phyloP scores from a whole-genome alignment of 2,329 filamentous ascomycete genomes.

The Rhinocladiella mackenziei region DNA sequence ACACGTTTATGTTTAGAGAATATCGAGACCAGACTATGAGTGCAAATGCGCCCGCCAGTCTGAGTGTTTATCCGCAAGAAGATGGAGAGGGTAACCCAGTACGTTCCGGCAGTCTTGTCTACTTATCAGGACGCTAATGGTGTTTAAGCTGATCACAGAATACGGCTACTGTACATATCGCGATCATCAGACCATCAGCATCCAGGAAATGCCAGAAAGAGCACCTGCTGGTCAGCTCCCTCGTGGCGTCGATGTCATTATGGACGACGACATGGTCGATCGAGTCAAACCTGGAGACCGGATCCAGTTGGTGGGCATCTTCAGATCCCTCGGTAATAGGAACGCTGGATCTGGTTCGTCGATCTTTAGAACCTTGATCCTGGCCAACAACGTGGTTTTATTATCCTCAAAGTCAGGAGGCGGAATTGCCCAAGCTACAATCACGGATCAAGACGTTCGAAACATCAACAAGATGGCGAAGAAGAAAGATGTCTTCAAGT shows the following conservation, averaged over 20 bases:
- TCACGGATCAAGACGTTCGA: constrained; percentile 94
- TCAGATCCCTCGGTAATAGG: constrained; percentile 87
- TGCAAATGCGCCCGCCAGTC: constrained; percentile 74
- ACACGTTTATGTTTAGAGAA: constrained; percentile 81
- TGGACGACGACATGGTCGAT: constrained; percentile 96
- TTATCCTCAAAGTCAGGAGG: constrained; percentile 95
- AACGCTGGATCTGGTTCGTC: constrained; percentile 88
- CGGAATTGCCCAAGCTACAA: constrained; percentile 82
- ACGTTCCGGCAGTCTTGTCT: constrained; percentile 26
- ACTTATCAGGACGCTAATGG: constrained; percentile 16
- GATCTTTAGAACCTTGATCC: constrained; percentile 86
- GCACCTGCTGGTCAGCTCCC: constrained; percentile 93
- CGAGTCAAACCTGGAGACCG: constrained; percentile 91
- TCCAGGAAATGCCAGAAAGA: constrained; percentile 98
- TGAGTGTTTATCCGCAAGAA: constrained; percentile 89
- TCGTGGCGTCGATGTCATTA: constrained; percentile 88
- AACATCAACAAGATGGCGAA: constrained; percentile 98
- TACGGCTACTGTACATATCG: constrained; percentile 94
- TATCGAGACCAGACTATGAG: constrained; percentile 98
- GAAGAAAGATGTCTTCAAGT: constrained; percentile 86
- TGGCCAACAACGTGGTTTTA: constrained; percentile 92
- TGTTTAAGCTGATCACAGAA: constrained; percentile 70
- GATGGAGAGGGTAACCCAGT: constrained; percentile 86
- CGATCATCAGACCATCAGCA: constrained; percentile 95
- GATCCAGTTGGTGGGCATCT: constrained; percentile 95